phyloP scores from a whole-genome alignment of 306 rosid genomes.

The Rosa rugosa region DNA sequence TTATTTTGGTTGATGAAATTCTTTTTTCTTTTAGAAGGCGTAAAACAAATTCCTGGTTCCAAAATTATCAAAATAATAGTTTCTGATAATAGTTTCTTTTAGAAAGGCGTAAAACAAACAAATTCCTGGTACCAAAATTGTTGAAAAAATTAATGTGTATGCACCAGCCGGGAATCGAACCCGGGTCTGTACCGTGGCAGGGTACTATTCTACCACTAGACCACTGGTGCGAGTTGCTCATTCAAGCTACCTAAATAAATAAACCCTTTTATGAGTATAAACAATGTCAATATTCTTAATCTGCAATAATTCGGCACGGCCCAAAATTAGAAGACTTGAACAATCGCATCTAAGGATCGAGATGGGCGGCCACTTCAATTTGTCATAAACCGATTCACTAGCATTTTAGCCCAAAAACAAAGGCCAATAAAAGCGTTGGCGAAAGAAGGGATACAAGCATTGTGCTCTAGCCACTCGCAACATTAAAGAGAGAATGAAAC shows the following conservation, averaged over 20 bases:
- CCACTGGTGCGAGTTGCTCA: conserved; percentile 51
- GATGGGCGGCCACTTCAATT: no score
- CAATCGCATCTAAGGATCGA: not conserved
- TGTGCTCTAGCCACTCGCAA: not conserved
- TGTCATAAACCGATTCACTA: no score
- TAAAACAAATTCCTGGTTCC: no score
- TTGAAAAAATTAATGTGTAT: not conserved
- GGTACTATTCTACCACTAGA: conserved; percentile 91
- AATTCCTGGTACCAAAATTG: no score
- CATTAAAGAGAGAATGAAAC: not conserved
- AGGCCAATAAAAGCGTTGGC: not conserved
- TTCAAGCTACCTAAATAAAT: not conserved
- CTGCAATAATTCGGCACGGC: no score
- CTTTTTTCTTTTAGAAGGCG: no score
- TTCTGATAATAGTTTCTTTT: no score
- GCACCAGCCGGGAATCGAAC: conserved; percentile 93
- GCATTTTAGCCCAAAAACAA: not conserved
- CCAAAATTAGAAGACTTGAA: not conserved
- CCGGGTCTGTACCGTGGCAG: conserved; percentile 56
- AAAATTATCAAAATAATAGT: no score
- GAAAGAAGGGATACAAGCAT: not conserved
- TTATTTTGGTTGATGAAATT: no score
- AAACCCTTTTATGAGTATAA: no score
- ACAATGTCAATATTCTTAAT: no score
- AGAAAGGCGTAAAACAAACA: no score